Evolutionary conservation across 345 rosid genomes (phyloP), one percentile per base, ranked within the genome.

Genomic region (Clausena lansium): DNA sequence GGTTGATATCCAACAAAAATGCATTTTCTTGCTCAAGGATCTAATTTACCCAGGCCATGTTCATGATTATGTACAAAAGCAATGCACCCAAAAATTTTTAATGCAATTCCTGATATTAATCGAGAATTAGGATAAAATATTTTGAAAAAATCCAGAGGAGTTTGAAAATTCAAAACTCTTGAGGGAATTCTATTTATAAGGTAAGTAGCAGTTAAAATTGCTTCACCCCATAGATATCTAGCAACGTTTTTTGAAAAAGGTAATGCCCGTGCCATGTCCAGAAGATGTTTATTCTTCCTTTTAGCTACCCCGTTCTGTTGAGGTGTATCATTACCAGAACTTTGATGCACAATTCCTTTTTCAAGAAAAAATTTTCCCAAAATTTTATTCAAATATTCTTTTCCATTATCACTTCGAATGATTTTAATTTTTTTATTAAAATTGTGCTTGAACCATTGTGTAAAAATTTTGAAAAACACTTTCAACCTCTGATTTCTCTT

Each of bases 281-380:
- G 3, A 9, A 60, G 10, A 24, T 24, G 65, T 24, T 4, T n/a
- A 60, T 60, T 60, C 65, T 60, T 60, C 5, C 24, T 19, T 60
- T 60, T 17, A 17, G 22, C 20, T 30, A 33, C 10, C 38, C 39
- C 35, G 4, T 64, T 64, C 30, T 63, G 33, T 30, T 64, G 20
- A 10, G n/a, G 38, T 2, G 68, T 64, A 11, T 28, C 5, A 20
- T 2, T n/a, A 32, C 47, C 35, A 32, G n/a, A 66, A 35, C 50
- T 33, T 66, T 32, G 13, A 65, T 65, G 69, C 20, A 1, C 9
- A 27, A 28, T 64, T 15, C 68, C 0, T 64, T 33, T 61, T 4
- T 50, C 7, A 50, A 13, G 20, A 50, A 50, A 50, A 17, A 14
- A 4, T 0, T 14, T 0, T 15, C 1, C 17, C 0, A 14, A 47